Conservation (phyloP, 768 basidiomycete species). For the Russula compacta region DNA sequence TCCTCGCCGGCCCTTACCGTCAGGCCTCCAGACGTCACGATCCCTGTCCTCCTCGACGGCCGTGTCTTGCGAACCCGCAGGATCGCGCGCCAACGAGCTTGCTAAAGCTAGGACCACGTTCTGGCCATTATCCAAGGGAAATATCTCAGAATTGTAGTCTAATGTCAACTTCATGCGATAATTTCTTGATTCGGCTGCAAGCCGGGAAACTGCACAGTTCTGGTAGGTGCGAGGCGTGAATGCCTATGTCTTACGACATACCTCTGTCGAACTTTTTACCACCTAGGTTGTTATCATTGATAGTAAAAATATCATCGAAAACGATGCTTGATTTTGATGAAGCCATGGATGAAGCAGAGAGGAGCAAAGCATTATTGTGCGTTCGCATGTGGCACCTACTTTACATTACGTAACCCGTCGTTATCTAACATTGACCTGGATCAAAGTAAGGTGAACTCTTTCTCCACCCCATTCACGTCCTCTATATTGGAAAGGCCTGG, state of each 20-base stretch:
- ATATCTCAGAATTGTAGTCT: slow-evolving; percentile 91
- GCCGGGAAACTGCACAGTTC: slow-evolving; percentile 64
- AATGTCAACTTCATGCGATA: slow-evolving; percentile 88
- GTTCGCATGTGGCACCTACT: not conserved
- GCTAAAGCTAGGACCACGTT: slow-evolving; percentile 82
- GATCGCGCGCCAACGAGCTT: slow-evolving; percentile 60
- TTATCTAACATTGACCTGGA: too few relatives aligned
- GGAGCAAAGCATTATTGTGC: not conserved
- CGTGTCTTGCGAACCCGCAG: slow-evolving; percentile 40
- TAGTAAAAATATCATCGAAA: slow-evolving; percentile 90
- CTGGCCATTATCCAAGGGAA: slow-evolving; percentile 59
- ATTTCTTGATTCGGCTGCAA: slow-evolving; percentile 84
- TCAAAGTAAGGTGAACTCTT: too few relatives aligned
- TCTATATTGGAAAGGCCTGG: slow-evolving; percentile 47
- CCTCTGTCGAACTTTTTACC: slow-evolving; percentile 99
- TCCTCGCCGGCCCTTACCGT: slow-evolving; percentile 69
- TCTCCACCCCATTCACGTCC: slow-evolving; percentile 21
- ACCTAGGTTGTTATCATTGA: slow-evolving; percentile 77
- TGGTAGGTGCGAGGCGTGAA: not conserved
- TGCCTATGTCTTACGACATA: slow-evolving; percentile 30
- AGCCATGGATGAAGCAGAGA: slow-evolving; percentile 4
- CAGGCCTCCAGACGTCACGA: slow-evolving; percentile 75
- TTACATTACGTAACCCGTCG: not conserved
- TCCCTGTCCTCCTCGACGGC: slow-evolving; percentile 62
- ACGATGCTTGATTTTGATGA: slow-evolving; percentile 57